phyloP scores from a whole-genome alignment of 2,329 filamentous ascomycete genomes.

The Trematosphaeria pertusa region DNA sequence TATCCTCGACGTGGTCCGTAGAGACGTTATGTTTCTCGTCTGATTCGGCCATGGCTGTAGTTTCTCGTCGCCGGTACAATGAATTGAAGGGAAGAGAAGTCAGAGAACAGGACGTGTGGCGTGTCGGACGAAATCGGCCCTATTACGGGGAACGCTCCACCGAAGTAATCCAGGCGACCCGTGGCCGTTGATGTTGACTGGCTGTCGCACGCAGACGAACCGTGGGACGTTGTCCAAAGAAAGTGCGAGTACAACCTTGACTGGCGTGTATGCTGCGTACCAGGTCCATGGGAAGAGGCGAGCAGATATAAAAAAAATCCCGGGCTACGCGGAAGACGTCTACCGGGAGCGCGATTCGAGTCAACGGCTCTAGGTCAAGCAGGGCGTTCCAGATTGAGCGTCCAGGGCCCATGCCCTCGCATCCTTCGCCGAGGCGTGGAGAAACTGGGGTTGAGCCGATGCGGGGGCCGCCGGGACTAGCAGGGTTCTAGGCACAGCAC shows the following conservation, averaged over 20 bases:
- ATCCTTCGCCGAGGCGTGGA: background rate
- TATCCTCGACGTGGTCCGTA: constrained; percentile 17
- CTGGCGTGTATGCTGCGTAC: no score
- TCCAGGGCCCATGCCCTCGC: background rate
- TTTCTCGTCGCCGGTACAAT: constrained; percentile 22
- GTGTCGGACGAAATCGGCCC: no score
- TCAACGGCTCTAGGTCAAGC: background rate
- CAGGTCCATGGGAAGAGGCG: background rate
- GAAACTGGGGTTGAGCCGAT: constrained; percentile 4
- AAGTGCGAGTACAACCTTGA: no score
- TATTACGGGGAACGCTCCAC: no score
- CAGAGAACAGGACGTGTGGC: no score
- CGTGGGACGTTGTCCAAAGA: no score
- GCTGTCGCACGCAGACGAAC: no score
- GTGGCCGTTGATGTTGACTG: no score
- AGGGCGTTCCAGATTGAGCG: background rate
- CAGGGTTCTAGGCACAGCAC: no score
- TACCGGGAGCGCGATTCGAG: constrained; percentile 2
- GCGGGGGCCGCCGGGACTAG: background rate
- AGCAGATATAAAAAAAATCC: background rate
- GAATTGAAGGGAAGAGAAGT: no score
- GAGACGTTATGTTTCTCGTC: constrained; percentile 13
- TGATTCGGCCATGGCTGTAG: constrained; percentile 17
- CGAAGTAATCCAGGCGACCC: no score
- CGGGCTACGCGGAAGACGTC: constrained; percentile 1